Base-by-base conservation (phyloP, 352 stramenopile species). In the Phytophthora tubulina region DNA sequence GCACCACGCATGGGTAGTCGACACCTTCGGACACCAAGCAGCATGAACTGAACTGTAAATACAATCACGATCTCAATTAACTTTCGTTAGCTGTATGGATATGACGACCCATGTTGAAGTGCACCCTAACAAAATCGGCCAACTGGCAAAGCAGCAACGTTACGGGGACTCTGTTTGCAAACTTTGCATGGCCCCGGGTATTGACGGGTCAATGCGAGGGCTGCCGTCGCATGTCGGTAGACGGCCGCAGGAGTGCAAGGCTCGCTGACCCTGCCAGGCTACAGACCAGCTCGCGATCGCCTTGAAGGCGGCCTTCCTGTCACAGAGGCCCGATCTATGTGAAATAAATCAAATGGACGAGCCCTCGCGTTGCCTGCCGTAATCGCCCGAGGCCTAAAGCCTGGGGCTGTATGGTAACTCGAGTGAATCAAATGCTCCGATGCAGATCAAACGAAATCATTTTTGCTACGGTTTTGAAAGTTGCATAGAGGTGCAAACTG, bases 341-440 rank as follows among this genome's bases (percentile, higher is more conserved):
- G 38, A 60, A 67, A 61, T 61, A 68, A 68, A 68, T 68, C 60
- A 68, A 68, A 32, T 68, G 21, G 44, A 44, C 15, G 21, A 27
- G 21, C 21, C 21, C 21, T 27, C 48, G 13, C 7, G 11, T 30
- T 54, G 30, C 27, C 41, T 60, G 60, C 48, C 60, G 60, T 68
- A 68, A 68, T 68, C 49, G 49, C 60, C 21, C 21, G 21, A 21
- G 21, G 21, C 21, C 21, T 21, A 21, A 21, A 21, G 21, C 21
- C 21, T 21, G 21, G 21, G 21, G 21, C 21, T 1, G 21, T 21
- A 21, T 21, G 21, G 21, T 21, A 1, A 21, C 21, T 21, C 21
- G 21, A 21, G 21, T 21, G 21, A 21, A 21, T 21, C 21, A 21
- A 21, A 21, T 21, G 21, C 21, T 21, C 21, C 21, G 21, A 21